These are phyloP conservation scores for Trichoderma erinaceum DNA, from an alignment of 495 filamentous ascomycete species.

Conservation along the genomic window DNA sequence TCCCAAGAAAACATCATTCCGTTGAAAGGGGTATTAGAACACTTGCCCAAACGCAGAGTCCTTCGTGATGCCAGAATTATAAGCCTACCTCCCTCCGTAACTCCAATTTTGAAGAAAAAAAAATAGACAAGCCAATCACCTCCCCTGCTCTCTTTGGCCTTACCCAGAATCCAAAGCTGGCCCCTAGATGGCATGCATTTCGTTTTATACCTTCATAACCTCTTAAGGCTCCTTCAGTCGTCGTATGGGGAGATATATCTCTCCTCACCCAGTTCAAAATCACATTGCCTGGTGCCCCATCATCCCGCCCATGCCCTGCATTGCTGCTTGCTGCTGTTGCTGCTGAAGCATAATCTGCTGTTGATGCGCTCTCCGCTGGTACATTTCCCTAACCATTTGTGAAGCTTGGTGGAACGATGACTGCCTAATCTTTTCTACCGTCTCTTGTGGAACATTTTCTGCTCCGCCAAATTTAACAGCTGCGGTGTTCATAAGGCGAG, in stretches of 20 bases:
- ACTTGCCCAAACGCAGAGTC: too few relatives aligned
- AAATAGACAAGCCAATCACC: background rate
- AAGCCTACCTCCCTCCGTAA: background rate
- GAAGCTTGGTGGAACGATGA: constrained; percentile 24
- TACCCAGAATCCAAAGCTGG: background rate
- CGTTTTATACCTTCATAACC: too few relatives aligned
- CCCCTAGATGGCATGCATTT: background rate
- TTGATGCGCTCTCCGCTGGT: constrained; percentile 31
- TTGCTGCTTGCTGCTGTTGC: constrained; percentile 25
- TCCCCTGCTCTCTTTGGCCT: background rate
- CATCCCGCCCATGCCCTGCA: constrained; percentile 35
- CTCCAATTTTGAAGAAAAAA: background rate
- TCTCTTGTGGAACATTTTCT: constrained; percentile 31
- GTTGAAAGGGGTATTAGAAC: too few relatives aligned
- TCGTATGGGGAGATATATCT: background rate
- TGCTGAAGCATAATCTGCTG: constrained; percentile 34
- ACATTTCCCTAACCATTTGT: constrained; percentile 28
- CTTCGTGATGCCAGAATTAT: background rate
- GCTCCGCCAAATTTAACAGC: constrained; percentile 32
- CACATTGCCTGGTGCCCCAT: constrained; percentile 31
- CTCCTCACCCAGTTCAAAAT: background rate
- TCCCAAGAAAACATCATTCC: too few relatives aligned
- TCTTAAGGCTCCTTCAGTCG: too few relatives aligned
- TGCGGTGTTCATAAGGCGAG: constrained; percentile 43
- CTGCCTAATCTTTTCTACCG: constrained; percentile 28